Percentiles rank a stretch among this genome's conserved stretches.
Conservation (phyloP, 2,329 filamentous ascomycete species). For the Colletotrichum destructivum region DNA sequence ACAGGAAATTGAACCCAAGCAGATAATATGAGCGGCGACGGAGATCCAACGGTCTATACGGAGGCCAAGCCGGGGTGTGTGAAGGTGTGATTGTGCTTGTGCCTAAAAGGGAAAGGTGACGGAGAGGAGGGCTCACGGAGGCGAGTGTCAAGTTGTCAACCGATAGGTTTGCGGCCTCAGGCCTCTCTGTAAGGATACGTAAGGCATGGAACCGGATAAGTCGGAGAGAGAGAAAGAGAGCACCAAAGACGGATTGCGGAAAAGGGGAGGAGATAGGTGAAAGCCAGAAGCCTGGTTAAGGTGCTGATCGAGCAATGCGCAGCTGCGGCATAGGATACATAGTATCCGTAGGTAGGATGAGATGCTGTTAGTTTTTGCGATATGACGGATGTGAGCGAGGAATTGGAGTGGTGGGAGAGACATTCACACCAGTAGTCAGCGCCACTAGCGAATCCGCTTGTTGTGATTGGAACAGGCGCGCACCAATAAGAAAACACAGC, state of each 20-base stretch:
- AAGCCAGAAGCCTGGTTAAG: slow-evolving; percentile 13
- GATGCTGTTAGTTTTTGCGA: not conserved
- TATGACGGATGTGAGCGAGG: not conserved
- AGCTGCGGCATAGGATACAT: slow-evolving; percentile 1
- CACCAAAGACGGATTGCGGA: not conserved
- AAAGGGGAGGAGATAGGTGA: not conserved
- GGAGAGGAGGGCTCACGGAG: not conserved
- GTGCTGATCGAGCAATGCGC: slow-evolving; percentile 24
- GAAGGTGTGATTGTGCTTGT: not conserved
- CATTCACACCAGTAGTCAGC: too few relatives aligned
- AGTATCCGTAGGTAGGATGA: too few relatives aligned
- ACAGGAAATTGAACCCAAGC: slow-evolving; percentile 40
- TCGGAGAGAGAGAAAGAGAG: too few relatives aligned
- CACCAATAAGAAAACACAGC: not conserved
- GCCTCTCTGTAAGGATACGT: not conserved
- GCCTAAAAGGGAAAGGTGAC: slow-evolving; percentile 4
- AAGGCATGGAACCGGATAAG: not conserved
- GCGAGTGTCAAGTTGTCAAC: too few relatives aligned
- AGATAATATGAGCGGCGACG: slow-evolving; percentile 25
- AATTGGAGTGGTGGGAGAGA: not conserved
- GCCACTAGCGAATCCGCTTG: not conserved
- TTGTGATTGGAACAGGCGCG: not conserved
- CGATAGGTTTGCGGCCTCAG: not conserved
- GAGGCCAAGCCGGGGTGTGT: slow-evolving; percentile 30
- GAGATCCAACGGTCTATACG: slow-evolving; percentile 28